phyloP scores from a whole-genome alignment of 169 alveolate genomes.

The Cryptosporidium viatorum region DNA sequence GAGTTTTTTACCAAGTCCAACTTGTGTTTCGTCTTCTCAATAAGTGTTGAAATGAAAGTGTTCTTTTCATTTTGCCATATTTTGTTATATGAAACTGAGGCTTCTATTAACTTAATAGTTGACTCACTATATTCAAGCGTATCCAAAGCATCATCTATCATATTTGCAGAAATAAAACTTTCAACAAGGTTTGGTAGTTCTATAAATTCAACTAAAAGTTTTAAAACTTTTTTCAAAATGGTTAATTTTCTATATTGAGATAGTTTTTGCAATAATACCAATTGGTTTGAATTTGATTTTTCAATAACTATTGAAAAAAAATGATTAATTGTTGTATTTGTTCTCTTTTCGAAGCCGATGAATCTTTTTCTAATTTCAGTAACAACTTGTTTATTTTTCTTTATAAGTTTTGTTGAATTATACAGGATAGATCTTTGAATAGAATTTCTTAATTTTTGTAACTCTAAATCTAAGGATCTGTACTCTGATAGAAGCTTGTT shows the following conservation, averaged over 20 bases:
- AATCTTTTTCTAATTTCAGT: conserved; percentile 8
- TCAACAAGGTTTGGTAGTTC: conserved; percentile 51
- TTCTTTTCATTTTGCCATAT: neutral
- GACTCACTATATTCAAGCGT: conserved; percentile 64
- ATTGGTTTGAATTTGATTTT: neutral
- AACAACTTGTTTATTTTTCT: conserved; percentile 21
- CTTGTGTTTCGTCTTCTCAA: conserved; percentile 2
- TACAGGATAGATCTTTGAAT: conserved; percentile 2
- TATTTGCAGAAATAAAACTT: conserved; percentile 24
- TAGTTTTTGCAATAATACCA: neutral
- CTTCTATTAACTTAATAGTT: conserved; percentile 20
- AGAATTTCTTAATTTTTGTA: neutral
- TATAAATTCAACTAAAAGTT: conserved; percentile 17
- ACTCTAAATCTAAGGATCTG: conserved; percentile 21
- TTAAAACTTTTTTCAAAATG: neutral
- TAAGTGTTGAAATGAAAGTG: neutral
- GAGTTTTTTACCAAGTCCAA: neutral
- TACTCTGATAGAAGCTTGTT: conserved; percentile 9
- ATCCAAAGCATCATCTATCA: conserved; percentile 68
- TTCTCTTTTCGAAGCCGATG: neutral
- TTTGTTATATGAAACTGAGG: neutral
- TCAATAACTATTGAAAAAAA: neutral
- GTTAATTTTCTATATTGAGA: conserved; percentile 2
- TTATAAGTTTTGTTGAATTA: conserved; percentile 52
- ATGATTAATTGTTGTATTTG: neutral